Base-by-base conservation (phyloP, 805 yeast species). In the Yarrowia phangngaensis region DNA sequence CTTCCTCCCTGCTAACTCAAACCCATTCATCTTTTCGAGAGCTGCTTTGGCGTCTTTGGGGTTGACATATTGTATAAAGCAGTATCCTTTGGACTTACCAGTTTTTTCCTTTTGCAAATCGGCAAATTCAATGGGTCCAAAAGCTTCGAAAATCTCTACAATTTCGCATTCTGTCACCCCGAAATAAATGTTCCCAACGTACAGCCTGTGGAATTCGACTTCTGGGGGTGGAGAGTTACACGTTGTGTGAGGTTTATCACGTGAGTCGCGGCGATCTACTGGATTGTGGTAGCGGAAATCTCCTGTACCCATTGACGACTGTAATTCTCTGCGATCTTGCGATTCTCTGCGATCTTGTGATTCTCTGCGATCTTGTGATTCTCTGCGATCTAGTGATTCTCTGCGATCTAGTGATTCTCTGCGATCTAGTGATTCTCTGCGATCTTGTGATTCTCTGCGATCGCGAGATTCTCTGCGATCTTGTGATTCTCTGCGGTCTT, bases 51-150 rank as follows among this genome's bases (percentile, higher is more conserved):
- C 63, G 14, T 45, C 40, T 17, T 45, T 31, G 7, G 38, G 40
- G 14, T 45, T 24, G 15, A 23, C 33, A 24, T 54, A 87, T 64
- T 82, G 80, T 12, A 86, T 72, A 59, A 86, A 86, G 0, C 87
- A 92, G 64, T 82, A 87, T 1, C 96, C 96, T 64, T 88, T 87
- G 2, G 95, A 85, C 55, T 80, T 74, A 4, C 94, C 92, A 0
- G 87, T 83, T 65, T 92, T 75, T 58, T 88, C 95, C 41, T 84
- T 65, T 4, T 95, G 95, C 59, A 88, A 72, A 62, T 84, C 92
- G 2, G 87, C 94, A 64, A 84, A 94, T 54, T 79, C 84, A 22
- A 88, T 67, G 11, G 70, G 67, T 12, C 97, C 97, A 61, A 69
- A 88, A 2, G 73, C 64, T 16, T 72, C 59, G 58, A 89, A 87